Evolutionary conservation across 179 eudicot species (phyloP).

Genomic region (Amaranthus tricolor): DNA sequence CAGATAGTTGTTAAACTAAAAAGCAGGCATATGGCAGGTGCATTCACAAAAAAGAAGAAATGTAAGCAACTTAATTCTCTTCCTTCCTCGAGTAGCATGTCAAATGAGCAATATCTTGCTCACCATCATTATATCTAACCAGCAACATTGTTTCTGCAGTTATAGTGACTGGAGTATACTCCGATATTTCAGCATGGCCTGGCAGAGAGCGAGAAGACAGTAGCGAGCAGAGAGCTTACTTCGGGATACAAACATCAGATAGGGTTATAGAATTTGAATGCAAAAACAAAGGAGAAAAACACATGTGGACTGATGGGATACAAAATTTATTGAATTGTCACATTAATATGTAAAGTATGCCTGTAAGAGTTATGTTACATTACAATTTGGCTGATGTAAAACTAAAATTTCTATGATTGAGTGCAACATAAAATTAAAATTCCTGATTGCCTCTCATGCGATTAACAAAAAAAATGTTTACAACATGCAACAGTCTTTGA

Average conservation of each 20-base stretch:
- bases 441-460: conserved; percentile 7
- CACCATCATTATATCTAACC: conserved; percentile 8
- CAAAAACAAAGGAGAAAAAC: conserved; percentile 66
- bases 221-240: conserved; percentile 56
- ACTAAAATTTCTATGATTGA: conserved; percentile 3
- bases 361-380: conserved; percentile 2
- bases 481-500: conserved; percentile 11
- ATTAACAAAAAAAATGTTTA: neutral
- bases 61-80: conserved; percentile 46
- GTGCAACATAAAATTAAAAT: conserved; percentile 4
- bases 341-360: conserved; percentile 31
- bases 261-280: conserved; percentile 88
- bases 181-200: conserved; percentile 72
- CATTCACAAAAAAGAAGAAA: conserved; percentile 94
- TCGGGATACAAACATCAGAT: conserved; percentile 79
- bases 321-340: conserved; percentile 68
- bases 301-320: conserved; percentile 77
- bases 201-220: conserved; percentile 59
- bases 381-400: conserved; percentile 19
- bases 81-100: conserved; percentile 7
- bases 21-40: conserved; percentile 90
- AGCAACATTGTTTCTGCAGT: conserved; percentile 41
- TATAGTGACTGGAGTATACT: conserved; percentile 59
- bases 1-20: conserved; percentile 86
- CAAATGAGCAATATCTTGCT: conserved; percentile 8